Evolutionary conservation across 345 rosid species (phyloP).

Genomic region (Citrus reticulata): DNA sequence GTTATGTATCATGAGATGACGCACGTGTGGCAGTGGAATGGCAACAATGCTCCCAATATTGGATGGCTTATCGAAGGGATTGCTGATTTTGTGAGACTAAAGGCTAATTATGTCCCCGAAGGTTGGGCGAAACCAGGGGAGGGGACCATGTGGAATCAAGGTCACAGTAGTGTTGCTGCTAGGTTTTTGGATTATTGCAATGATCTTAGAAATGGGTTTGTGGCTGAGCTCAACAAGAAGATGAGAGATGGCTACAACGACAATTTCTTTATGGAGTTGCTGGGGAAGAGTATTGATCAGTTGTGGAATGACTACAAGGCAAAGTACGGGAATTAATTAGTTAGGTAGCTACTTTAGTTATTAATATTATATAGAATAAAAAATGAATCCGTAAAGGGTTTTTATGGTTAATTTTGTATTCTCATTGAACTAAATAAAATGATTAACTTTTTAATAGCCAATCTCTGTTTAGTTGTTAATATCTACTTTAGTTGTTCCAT

Average conservation of each 20-base stretch:
- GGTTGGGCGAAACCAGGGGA: slow-evolving; percentile 51
- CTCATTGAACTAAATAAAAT: no score
- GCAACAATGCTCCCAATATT: slow-evolving; percentile 36
- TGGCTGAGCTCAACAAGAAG: slow-evolving; percentile 60
- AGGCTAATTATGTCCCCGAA: slow-evolving; percentile 10
- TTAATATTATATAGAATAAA: no score
- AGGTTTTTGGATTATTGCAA: slow-evolving; percentile 60
- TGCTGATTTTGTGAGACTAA: slow-evolving; percentile 20
- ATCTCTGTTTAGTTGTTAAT: no score
- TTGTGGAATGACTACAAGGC: slow-evolving; percentile 73
- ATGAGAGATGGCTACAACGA: slow-evolving; percentile 52
- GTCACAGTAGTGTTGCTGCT: slow-evolving; percentile 48
- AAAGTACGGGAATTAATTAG: slow-evolving; percentile 30
- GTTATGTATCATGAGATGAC: slow-evolving; percentile 67
- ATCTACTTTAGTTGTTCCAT: no score
- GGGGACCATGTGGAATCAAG: slow-evolving; percentile 64
- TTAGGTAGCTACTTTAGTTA: not conserved
- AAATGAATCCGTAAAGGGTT: no score
- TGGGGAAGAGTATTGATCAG: slow-evolving; percentile 58
- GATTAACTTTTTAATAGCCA: no score
- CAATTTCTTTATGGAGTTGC: slow-evolving; percentile 44
- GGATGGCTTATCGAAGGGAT: slow-evolving; percentile 13
- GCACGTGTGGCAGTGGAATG: slow-evolving; percentile 77
- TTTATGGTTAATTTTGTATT: no score
- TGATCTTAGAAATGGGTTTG: slow-evolving; percentile 45